phyloP scores from a whole-genome alignment of 805 yeast species.

The Pichia rugopelliculosa region DNA sequence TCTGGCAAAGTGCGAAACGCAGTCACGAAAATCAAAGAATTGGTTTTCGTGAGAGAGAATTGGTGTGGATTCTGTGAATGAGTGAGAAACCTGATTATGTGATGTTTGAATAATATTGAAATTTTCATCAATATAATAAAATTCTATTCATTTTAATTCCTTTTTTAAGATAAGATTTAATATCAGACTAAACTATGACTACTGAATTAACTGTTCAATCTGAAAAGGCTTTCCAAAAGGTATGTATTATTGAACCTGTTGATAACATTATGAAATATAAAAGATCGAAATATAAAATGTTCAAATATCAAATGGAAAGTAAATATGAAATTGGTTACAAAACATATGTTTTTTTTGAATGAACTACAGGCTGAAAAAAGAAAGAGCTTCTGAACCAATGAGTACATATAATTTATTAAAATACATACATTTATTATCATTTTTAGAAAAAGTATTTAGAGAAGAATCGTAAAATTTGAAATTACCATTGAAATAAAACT shows the following conservation, averaged over 20 bases:
- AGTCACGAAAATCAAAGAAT: not conserved
- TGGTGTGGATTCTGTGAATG: not conserved
- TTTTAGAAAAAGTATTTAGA: too few species aligned
- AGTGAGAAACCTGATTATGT: not conserved
- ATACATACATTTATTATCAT: too few species aligned
- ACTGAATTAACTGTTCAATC: constrained; percentile 99
- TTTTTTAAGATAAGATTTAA: constrained; percentile 8
- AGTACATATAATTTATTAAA: too few species aligned
- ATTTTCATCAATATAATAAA: not conserved
- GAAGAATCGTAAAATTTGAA: too few species aligned
- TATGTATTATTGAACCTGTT: constrained; percentile 34
- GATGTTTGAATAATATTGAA: not conserved
- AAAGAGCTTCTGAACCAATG: too few species aligned
- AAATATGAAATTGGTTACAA: not conserved
- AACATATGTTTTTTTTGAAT: too few species aligned
- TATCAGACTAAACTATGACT: constrained; percentile 55
- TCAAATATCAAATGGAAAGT: not conserved
- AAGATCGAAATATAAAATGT: not conserved
- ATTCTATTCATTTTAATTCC: not conserved
- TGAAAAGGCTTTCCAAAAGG: constrained; percentile 99
- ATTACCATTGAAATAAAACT: too few species aligned
- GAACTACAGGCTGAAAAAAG: too few species aligned
- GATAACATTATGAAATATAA: not conserved
- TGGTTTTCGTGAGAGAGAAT: not conserved
- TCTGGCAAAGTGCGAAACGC: not conserved